Evolutionary conservation across 495 filamentous ascomycete species (phyloP), one percentile per base, ranked within the genome.

Genomic region (Apodospora peruviana): DNA sequence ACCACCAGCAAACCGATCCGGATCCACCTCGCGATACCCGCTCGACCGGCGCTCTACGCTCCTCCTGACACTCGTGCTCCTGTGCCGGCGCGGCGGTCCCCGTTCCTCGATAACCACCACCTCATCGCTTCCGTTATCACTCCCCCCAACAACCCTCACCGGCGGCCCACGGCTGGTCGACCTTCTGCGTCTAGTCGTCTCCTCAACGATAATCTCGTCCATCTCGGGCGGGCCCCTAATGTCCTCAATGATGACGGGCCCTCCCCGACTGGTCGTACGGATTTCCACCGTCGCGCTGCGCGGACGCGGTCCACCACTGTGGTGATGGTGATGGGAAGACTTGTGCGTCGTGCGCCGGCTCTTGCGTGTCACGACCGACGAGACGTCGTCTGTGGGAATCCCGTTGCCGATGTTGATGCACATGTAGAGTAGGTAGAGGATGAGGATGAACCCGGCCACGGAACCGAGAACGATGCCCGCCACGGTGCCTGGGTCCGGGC

Each of bases 381-480:
- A 56, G 53, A 47, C n/a, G 47, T 35, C 35, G 43, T 19, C 29
- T 9, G 19, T 18, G 5, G 16, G 22, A 36, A 17, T 22, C 8
- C 57, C 35, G 39, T 58, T 53, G 4, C 76, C 74, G n/a, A 78
- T 65, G 55, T 75, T 76, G 55, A 88, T 66, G 48, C 77, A 81
- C 19, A 78, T 78, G 67, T 86, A 91, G 57, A 94, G 62, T 0
- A 93, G 73, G 72, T 81, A 89, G 29, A 93, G 72, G 24, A 91
- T 46, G 2, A 96, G 72, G 14, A 91, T 58, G 70, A 95, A 90
- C 46, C 85, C 90, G n/a, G 71, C 79, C n/a, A 95, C 83, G 40
- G 79, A 77, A 54, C 90, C 90, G 25, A 96, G 78, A 20, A 89
- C 81, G 45, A 94, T 91, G 51, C 89, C 90, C 12, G 75, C 88